These are phyloP conservation scores for Sporopachydermia lactativora DNA, from an alignment of 805 yeast genomes.

Conservation along the genomic window DNA sequence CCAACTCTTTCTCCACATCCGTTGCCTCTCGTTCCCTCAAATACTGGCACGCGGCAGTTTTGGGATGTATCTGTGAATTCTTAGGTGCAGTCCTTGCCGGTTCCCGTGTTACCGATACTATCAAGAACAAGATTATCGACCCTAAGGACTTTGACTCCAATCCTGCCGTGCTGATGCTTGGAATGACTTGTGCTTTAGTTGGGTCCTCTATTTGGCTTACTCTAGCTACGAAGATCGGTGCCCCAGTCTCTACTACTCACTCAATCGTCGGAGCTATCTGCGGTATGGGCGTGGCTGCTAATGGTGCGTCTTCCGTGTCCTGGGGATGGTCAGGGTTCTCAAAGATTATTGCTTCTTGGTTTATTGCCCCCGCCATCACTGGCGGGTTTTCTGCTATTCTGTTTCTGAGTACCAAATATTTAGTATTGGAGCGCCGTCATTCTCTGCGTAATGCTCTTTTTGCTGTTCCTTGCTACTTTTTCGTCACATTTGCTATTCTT, in stretches of 20 bases:
- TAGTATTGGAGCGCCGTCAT: conserved; percentile 45
- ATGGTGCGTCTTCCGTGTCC: conserved; percentile 40
- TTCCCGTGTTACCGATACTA: conserved; percentile 60
- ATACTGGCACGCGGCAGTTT: conserved; percentile 63
- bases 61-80: conserved; percentile 60
- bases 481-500: conserved; percentile 41
- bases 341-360: conserved; percentile 69
- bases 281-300: conserved; percentile 64
- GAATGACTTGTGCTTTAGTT: conserved; percentile 62
- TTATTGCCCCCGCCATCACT: conserved; percentile 60
- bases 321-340: conserved; percentile 75
- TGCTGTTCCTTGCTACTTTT: conserved; percentile 47
- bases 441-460: conserved; percentile 40
- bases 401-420: conserved; percentile 44
- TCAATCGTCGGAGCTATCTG: conserved; percentile 65
- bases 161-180: conserved; percentile 61
- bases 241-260: conserved; percentile 77
- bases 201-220: conserved; percentile 64
- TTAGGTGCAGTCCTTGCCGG: conserved; percentile 66
- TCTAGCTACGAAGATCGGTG: conserved; percentile 49
- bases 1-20: conserved; percentile 68
- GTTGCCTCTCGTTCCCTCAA: conserved; percentile 55
- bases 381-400: conserved; percentile 46
- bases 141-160: conserved; percentile 31
- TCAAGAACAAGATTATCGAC: conserved; percentile 49